A percentile compares a stretch with the other conserved stretches of the same genome.
Evolutionary conservation across 139 green algal genomes (phyloP).

Genomic region (Tetraselmis chui): DNA sequence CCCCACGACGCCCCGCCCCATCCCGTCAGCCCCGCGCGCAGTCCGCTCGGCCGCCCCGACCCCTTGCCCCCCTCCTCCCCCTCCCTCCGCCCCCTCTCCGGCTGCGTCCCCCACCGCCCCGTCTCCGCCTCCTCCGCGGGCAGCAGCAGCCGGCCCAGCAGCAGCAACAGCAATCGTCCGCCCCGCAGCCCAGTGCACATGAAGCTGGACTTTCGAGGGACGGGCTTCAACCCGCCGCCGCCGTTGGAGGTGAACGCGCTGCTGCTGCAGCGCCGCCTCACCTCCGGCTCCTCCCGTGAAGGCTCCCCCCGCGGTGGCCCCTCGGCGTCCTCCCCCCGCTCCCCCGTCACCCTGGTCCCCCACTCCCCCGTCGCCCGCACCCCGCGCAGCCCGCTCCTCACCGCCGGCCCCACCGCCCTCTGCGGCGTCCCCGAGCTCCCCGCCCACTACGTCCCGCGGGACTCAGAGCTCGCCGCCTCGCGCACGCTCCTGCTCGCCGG

Average conservation of each 20-base stretch:
- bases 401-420: not conserved
- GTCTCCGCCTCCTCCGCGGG: no score
- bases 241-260: not conserved
- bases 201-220: not conserved
- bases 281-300: not conserved
- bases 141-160: not conserved
- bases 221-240: no score
- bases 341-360: not conserved
- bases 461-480: not conserved
- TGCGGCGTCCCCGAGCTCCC: not conserved
- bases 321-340: no score
- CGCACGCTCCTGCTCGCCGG: not conserved
- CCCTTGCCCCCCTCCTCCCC: not conserved
- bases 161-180: not conserved
- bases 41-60: not conserved
- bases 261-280: not conserved
- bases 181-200: not conserved
- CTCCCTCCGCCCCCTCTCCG: not conserved
- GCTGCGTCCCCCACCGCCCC: no score
- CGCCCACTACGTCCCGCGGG: not conserved
- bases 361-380: not conserved
- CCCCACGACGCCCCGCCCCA: not conserved
- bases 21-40: not conserved
- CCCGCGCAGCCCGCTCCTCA: not conserved
- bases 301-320: no score